Base-by-base conservation (phyloP, 768 basidiomycete species). In the Hirschioporus abietinus region DNA sequence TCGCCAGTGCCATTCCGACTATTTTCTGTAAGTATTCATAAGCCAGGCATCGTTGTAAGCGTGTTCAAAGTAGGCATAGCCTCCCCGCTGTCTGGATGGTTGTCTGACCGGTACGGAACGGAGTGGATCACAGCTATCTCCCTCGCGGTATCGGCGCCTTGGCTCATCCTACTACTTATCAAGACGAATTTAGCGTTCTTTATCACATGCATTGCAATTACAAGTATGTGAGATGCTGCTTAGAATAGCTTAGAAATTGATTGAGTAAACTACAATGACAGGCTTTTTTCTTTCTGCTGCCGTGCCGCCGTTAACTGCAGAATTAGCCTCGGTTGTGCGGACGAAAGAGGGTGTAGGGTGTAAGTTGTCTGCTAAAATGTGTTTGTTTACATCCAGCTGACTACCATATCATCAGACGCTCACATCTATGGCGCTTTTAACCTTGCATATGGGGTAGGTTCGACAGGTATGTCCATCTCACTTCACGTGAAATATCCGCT, bases 341-440 rank as follows among this genome's bases (percentile, higher is more conserved):
- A 74, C 71, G 17, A 82, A 88, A 24, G 82, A 83, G 36, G 89
- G 89, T 2, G 80, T 92, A 42, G 91, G 90, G 34, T 93, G 90
- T 86, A 72, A 73, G 88, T 74, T 23, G 61, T 24, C 8, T 30
- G 68, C 34, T 57, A 23, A 60, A 58, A 60, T 60, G 57, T 67
- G 58, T 69, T 26, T 24, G n/a, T 52, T 35, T 8, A 30, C 18
- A 8, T 23, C 52, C 63, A 65, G 63, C 35, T 66, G 30, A 61
- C 30, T 23, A 1, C 60, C 5, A 2, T 8, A 23, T n/a, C 5
- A 60, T 30, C 70, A 92, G 91, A 88, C 74, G 90, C 84, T 0
- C 90, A 92, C 71, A 81, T 89, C 2, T 92, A 90, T 70, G 90
- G 86, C 3, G 87, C 86, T 0, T 91, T 90, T 72, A 93, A 91